Conservation (phyloP, 805 yeast genomes). For the Ogataea henricii region DNA sequence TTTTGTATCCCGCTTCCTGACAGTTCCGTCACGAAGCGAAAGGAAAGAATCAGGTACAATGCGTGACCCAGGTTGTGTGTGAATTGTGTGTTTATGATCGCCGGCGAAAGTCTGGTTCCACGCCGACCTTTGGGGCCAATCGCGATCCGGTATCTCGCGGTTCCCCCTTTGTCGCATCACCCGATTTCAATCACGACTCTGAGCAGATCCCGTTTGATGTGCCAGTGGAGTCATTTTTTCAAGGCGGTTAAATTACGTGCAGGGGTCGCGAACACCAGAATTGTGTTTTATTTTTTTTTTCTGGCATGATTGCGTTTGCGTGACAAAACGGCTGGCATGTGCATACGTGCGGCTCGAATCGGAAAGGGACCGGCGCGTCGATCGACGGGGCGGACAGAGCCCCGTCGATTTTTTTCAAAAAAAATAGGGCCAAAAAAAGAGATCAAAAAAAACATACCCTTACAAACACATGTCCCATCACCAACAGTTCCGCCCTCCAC, state of each 20-base stretch:
- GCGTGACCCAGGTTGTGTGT: too few relatives aligned
- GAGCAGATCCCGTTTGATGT: neutral
- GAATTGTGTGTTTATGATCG: too few relatives aligned
- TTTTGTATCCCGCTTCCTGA: neutral
- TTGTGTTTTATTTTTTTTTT: too few relatives aligned
- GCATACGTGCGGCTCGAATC: neutral
- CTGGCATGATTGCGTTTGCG: neutral
- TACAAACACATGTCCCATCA: too few relatives aligned
- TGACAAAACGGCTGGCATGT: neutral
- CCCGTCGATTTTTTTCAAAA: too few relatives aligned
- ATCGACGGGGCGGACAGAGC: too few relatives aligned
- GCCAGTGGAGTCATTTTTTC: constrained; percentile 6
- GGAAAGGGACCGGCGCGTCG: neutral
- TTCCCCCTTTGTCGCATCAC: neutral
- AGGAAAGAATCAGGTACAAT: neutral
- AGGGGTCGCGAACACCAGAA: too few relatives aligned
- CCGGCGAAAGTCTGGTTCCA: too few relatives aligned
- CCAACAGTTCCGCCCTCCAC: neutral
- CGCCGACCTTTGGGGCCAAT: too few relatives aligned
- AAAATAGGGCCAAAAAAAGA: too few relatives aligned
- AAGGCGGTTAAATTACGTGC: constrained; percentile 2
- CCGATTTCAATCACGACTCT: neutral
- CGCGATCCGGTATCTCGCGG: too few relatives aligned
- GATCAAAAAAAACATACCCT: too few relatives aligned
- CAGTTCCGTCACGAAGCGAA: neutral